Percentiles rank a stretch among this genome's conserved stretches.
Evolutionary conservation across 1,284 basidiomycete species (phyloP).

Genomic region (Trichosporon asahii): DNA sequence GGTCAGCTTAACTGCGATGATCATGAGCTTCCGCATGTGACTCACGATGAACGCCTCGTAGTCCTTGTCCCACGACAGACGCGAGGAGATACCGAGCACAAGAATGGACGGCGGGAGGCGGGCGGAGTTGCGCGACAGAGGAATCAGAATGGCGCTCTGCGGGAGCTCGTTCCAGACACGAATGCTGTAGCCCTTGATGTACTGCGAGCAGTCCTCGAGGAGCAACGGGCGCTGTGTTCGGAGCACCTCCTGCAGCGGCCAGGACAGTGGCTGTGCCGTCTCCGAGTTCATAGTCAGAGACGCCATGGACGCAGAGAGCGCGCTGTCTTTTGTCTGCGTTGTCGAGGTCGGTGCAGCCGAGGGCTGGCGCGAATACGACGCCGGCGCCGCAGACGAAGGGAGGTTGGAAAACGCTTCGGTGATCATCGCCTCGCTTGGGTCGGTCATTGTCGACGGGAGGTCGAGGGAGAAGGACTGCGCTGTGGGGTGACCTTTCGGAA

Average conservation of each 20-base stretch:
- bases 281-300: not conserved
- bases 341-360: not conserved
- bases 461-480: slow-evolving; percentile 16
- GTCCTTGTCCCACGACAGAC: slow-evolving; percentile 46
- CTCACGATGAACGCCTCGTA: slow-evolving; percentile 48
- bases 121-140: slow-evolving; percentile 46
- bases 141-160: slow-evolving; percentile 49
- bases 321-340: not conserved
- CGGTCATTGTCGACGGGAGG: slow-evolving; percentile 1
- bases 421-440: slow-evolving; percentile 12
- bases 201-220: slow-evolving; percentile 42
- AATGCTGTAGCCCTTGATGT: slow-evolving; percentile 42
- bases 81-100: slow-evolving; percentile 49
- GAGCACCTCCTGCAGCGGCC: slow-evolving; percentile 46
- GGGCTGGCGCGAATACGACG: not conserved
- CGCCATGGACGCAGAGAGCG: not conserved
- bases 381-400: not conserved
- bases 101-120: slow-evolving; percentile 43
- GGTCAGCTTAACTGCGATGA: not conserved
- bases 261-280: slow-evolving; percentile 14
- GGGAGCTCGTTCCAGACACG: slow-evolving; percentile 50
- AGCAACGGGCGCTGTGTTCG: slow-evolving; percentile 35
- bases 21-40: not conserved
- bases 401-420: slow-evolving; percentile 14
- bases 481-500: slow-evolving; percentile 42